Base-by-base conservation (phyloP, 1,284 basidiomycete species). In the Sanguinoderma infundibulare region DNA sequence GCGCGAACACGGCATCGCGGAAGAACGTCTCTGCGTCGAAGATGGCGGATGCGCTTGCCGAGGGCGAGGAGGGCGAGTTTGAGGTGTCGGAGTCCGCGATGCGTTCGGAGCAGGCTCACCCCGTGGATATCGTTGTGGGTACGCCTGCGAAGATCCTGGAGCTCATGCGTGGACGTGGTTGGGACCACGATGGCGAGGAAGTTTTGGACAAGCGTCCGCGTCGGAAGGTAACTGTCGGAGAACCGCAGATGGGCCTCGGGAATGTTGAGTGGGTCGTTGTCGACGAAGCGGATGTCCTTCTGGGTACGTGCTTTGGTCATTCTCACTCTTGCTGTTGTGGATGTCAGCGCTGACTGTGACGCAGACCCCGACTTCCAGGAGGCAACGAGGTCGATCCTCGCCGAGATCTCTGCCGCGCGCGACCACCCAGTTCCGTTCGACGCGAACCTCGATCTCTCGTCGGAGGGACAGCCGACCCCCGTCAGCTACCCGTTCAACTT, bases 271-370 rank as follows among this genome's bases (percentile, higher is more conserved):
- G 93, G 92, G 86, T 96, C 6, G 81, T 95, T 1, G 79, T 96
- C 2, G 94, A 96, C 66, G 94, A 97, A 72, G 93, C 95, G 0
- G 94, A 97, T 71, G 86, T 96, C 34, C 78, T 96, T n/a, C 89
- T 95, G 58, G 92, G 93, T 91, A 64, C 60, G 83, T 77, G 47
- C 36, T 55, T 57, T n/a, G n/a, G n/a, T n/a, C n/a, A n/a, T n/a
- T n/a, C n/a, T n/a, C n/a, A n/a, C 24, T 7, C 8, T 17, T 57
- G 2, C 12, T 6, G 22, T n/a, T 34, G 12, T 5, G 5, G 7
- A 1, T 24, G 32, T 5, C n/a, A 34, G 14, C 57, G 53, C 30
- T 26, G 22, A 24, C 24, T 40, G n/a, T 53, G 3, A 38, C 24
- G 26, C 64, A 93, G 93, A 94, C 70, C 81, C 87, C 1, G 92